These are phyloP conservation scores for Rhizomucor miehei DNA, from an alignment of 371 early-diverging fungal species.

Conservation along the genomic window DNA sequence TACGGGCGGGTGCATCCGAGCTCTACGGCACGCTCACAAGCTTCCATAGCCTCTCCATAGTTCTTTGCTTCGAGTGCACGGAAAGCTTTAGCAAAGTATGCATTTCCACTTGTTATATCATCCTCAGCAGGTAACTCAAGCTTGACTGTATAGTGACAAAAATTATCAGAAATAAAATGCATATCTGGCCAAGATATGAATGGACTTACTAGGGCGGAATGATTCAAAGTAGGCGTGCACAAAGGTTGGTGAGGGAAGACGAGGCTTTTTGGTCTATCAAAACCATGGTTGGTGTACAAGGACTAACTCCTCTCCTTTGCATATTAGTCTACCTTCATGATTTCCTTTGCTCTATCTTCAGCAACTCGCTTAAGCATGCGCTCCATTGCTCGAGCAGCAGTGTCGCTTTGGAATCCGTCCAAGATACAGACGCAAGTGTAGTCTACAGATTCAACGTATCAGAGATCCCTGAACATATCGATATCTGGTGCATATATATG, in stretches of 20 bases:
- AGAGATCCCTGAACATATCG: not conserved
- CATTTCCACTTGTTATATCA: slow-evolving; percentile 44
- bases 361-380: slow-evolving; percentile 85
- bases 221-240: slow-evolving; percentile 89
- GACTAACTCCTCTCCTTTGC: not conserved
- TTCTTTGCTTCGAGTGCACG: slow-evolving; percentile 50
- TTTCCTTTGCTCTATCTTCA: slow-evolving; percentile 73
- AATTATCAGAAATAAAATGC: not conserved
- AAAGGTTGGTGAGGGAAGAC: slow-evolving; percentile 89
- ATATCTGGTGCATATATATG: not conserved
- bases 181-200: not conserved
- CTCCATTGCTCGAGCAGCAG: slow-evolving; percentile 82
- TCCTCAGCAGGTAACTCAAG: slow-evolving; percentile 28
- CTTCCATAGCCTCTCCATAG: slow-evolving; percentile 68
- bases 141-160: slow-evolving; percentile 13
- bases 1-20: slow-evolving; percentile 50
- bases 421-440: slow-evolving; percentile 91
- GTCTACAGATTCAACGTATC: slow-evolving; percentile 45
- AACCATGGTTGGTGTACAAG: not conserved
- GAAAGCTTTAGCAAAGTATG: slow-evolving; percentile 47
- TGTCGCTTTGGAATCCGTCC: slow-evolving; percentile 87
- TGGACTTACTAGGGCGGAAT: slow-evolving; percentile 59
- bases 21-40: slow-evolving; percentile 67
- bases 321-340: slow-evolving; percentile 51
- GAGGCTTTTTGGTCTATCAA: slow-evolving; percentile 49